phyloP scores from a whole-genome alignment of 2,329 filamentous ascomycete genomes.

The Mycogone perniciosa region DNA sequence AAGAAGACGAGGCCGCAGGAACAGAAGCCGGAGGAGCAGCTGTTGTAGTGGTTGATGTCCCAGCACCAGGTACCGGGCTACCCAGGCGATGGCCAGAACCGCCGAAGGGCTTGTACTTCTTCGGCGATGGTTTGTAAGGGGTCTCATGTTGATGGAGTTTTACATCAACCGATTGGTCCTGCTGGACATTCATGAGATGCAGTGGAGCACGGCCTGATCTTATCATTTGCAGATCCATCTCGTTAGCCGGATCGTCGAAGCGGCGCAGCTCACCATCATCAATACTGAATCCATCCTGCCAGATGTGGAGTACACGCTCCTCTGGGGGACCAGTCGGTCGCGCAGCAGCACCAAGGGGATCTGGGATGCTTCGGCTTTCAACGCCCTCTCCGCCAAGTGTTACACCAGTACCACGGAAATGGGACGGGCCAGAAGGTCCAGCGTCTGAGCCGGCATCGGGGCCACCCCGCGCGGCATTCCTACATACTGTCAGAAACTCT shows the following conservation, averaged over 20 bases:
- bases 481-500: conserved; percentile 25
- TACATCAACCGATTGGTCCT: conserved; percentile 71
- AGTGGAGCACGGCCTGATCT: conserved; percentile 69
- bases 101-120: conserved; percentile 68
- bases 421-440: conserved; percentile 42
- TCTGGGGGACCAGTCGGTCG: conserved; percentile 40
- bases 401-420: conserved; percentile 65
- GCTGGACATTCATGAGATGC: conserved; percentile 69
- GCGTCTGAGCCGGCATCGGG: conserved; percentile 45
- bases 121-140: conserved; percentile 62
- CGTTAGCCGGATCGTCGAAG: conserved; percentile 73
- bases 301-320: conserved; percentile 68
- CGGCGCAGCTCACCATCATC: conserved; percentile 73
- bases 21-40: conserved; percentile 23
- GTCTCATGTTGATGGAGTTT: conserved; percentile 72
- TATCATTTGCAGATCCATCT: conserved; percentile 67
- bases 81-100: conserved; percentile 69
- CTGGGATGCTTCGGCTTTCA: conserved; percentile 61
- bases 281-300: conserved; percentile 79
- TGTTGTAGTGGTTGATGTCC: conserved; percentile 15
- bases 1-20: conserved; percentile 29
- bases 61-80: conserved; percentile 63
- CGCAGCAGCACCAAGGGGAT: conserved; percentile 40
- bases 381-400: conserved; percentile 74
- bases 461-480: conserved; percentile 48